phyloP scores from a whole-genome alignment of 2,329 filamentous ascomycete genomes.

The Pestalotiopsis sp. region DNA sequence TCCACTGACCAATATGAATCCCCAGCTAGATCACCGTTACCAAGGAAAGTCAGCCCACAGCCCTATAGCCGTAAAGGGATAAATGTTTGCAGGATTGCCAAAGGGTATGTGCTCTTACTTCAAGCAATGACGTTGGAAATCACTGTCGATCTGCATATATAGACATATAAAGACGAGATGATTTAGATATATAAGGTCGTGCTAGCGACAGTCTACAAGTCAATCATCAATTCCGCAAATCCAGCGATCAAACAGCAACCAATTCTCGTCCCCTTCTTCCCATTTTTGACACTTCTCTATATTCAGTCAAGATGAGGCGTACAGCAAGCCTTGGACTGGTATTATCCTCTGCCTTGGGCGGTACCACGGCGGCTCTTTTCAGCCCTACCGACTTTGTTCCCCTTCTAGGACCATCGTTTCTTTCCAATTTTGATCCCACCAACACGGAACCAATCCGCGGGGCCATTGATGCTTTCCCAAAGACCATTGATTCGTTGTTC shows the following conservation, averaged over 20 bases:
- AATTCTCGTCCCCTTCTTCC: neutral
- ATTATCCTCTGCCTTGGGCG: neutral
- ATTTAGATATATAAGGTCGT: neutral
- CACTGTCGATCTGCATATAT: neutral
- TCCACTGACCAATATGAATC: neutral
- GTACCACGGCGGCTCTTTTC: neutral
- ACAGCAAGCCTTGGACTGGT: neutral
- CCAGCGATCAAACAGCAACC: neutral
- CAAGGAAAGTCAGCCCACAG: neutral
- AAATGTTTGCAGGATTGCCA: neutral
- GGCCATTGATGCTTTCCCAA: neutral
- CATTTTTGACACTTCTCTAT: neutral
- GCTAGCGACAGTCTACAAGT: neutral
- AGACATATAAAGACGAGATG: neutral
- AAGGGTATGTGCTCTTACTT: neutral
- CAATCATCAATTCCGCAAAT: neutral
- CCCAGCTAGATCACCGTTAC: too few relatives aligned
- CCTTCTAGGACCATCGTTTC: neutral
- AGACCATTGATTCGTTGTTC: neutral
- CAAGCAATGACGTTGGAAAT: neutral
- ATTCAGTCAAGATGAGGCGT: neutral
- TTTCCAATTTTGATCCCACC: constrained; percentile 3
- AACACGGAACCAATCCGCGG: neutral
- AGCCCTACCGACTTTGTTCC: neutral
- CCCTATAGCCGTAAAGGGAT: neutral